Conservation (phyloP, 73 alveolate genomes). For the Paramecium sonneborni region DNA sequence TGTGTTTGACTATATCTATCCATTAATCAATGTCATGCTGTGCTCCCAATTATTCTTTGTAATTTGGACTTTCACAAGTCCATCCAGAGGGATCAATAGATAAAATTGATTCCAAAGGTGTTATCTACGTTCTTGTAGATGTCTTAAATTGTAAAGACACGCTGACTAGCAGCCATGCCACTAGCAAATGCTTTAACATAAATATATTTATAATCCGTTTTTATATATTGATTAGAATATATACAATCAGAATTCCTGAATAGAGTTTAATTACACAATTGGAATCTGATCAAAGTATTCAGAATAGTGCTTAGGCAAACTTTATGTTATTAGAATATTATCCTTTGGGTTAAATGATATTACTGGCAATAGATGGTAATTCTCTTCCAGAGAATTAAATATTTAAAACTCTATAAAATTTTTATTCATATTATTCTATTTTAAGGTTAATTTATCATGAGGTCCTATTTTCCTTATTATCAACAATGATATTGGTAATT, state of each 20-base stretch:
- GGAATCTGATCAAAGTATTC: background rate
- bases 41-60: conserved; percentile 44
- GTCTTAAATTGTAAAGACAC: background rate
- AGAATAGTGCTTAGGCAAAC: background rate
- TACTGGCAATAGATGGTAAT: background rate
- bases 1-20: conserved; percentile 46
- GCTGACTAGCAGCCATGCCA: conserved; percentile 50
- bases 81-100: conserved; percentile 48
- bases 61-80: conserved; percentile 41
- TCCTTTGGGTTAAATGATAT: background rate
- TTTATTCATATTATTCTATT: background rate
- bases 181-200: conserved; percentile 12
- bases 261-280: background rate
- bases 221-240: background rate
- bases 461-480: background rate
- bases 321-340: background rate
- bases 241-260: background rate
- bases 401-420: background rate
- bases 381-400: background rate
- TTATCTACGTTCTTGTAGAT: background rate
- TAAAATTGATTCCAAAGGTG: conserved; percentile 25
- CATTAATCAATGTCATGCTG: conserved; percentile 25
- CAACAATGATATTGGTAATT: background rate
- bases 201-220: conserved; percentile 32
- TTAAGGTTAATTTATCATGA: background rate